These are phyloP conservation scores for Collybia mongolica DNA, from an alignment of 768 basidiomycete species.

Conservation along the genomic window DNA sequence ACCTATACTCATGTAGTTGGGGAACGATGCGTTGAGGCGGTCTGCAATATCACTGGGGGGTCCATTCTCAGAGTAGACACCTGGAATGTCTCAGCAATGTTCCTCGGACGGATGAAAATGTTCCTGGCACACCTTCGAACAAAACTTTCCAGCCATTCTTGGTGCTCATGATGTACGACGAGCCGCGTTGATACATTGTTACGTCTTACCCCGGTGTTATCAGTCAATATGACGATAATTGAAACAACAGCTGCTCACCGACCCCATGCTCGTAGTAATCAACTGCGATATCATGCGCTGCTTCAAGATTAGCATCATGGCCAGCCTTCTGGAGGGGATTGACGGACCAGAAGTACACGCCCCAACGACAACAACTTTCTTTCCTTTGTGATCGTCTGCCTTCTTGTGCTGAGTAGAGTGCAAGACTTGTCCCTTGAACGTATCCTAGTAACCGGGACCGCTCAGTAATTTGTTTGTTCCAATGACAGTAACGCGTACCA, in stretches of 20 bases:
- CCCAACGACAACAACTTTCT: slow-evolving; percentile 68
- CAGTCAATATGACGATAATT: neutral
- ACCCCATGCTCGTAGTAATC: slow-evolving; percentile 47
- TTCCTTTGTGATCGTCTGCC: slow-evolving; percentile 50
- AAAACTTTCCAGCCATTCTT: slow-evolving; percentile 16
- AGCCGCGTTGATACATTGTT: slow-evolving; percentile 58
- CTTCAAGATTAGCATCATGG: neutral
- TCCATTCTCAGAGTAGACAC: slow-evolving; percentile 10
- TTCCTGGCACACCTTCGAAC: slow-evolving; percentile 23
- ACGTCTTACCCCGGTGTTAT: slow-evolving; percentile 34
- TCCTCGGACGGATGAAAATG: neutral
- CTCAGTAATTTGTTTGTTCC: slow-evolving; percentile 23
- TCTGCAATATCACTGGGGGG: slow-evolving; percentile 10
- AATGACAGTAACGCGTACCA: slow-evolving; percentile 24
- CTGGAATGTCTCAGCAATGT: slow-evolving; percentile 1
- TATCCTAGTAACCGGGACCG: slow-evolving; percentile 19
- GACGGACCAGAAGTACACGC: slow-evolving; percentile 57
- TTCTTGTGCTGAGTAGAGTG: slow-evolving; percentile 54
- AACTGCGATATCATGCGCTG: slow-evolving; percentile 44
- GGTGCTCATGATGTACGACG: slow-evolving; percentile 24
- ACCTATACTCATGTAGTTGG: slow-evolving; percentile 6
- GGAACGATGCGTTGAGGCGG: slow-evolving; percentile 13
- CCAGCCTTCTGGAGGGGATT: slow-evolving; percentile 1
- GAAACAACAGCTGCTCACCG: slow-evolving; percentile 15
- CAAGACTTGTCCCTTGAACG: slow-evolving; percentile 47